Evolutionary conservation across 2,329 filamentous ascomycete genomes (phyloP).

Genomic region (Penicillium glabrum): DNA sequence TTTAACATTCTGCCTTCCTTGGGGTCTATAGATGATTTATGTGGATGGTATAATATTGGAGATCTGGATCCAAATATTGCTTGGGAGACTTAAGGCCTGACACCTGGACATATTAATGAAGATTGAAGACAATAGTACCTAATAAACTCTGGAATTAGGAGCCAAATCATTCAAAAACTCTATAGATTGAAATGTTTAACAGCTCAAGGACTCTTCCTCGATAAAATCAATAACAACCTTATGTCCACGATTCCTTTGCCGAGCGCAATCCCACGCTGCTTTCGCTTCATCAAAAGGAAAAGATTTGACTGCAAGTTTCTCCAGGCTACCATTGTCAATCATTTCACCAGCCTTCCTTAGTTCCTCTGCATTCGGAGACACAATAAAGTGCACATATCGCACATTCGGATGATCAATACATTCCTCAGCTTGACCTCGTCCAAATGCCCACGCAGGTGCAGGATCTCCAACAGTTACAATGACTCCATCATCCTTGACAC

Average conservation of each 20-base stretch:
- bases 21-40: constrained; percentile 17
- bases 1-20: constrained; percentile 8
- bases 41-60: constrained; percentile 19
- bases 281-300: constrained; percentile 1
- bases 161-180: neutral
- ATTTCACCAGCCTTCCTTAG: neutral
- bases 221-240: constrained; percentile 3
- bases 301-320: neutral
- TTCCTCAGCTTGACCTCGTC: neutral
- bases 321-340: constrained; percentile 1
- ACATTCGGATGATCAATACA: neutral
- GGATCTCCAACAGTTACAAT: constrained; percentile 34
- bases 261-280: constrained; percentile 1
- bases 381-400: constrained; percentile 7
- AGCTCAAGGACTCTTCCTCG: neutral
- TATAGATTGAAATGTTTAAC: neutral
- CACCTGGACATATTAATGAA: neutral
- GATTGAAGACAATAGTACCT: neutral
- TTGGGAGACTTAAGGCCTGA: constrained; percentile 1
- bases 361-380: neutral
- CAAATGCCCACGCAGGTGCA: constrained; percentile 6
- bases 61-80: constrained; percentile 9
- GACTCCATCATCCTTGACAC: constrained; percentile 28
- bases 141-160: neutral
- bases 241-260: neutral